Percentiles rank a stretch among this genome's conserved stretches.
Evolutionary conservation across 164 flowering plant genomes (phyloP).

Genomic region (Vitis cinerea): DNA sequence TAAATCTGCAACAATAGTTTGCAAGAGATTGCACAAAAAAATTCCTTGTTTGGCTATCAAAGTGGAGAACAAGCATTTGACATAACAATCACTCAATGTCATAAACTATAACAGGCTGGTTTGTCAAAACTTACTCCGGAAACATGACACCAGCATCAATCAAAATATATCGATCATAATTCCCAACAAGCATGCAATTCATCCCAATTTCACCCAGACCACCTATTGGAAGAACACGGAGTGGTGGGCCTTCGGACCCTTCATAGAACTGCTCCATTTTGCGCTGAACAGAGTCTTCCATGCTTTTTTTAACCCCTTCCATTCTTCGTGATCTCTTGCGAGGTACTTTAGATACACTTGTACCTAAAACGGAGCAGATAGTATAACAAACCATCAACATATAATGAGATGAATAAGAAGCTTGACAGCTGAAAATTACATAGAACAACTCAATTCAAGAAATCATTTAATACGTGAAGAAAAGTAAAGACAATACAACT

Average conservation of each 20-base stretch:
- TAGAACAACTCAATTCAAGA: no score
- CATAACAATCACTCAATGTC: neutral
- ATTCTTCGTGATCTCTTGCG: slow-evolving; percentile 50
- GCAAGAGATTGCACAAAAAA: no score
- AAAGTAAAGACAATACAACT: no score
- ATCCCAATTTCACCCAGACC: slow-evolving; percentile 99
- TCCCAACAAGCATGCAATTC: slow-evolving; percentile 99
- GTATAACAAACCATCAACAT: neutral
- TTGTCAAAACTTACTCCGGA: slow-evolving; percentile 75
- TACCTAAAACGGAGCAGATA: slow-evolving; percentile 36
- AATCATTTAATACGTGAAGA: no score
- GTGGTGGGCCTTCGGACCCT: slow-evolving; percentile 89
- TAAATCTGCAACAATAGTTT: no score
- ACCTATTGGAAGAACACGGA: slow-evolving; percentile 96
- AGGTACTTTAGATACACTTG: slow-evolving; percentile 39
- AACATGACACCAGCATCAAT: slow-evolving; percentile 99
- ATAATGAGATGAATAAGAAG: neutral
- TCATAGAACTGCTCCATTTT: slow-evolving; percentile 97
- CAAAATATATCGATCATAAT: slow-evolving; percentile 90
- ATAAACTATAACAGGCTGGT: neutral
- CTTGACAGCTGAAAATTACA: no score
- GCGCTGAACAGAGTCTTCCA: slow-evolving; percentile 88
- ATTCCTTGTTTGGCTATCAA: no score
- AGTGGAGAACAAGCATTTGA: no score
- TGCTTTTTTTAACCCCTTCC: slow-evolving; percentile 85